Base-by-base conservation (phyloP, 176 grass and related monocot genomes). In the Carex littledalei region DNA sequence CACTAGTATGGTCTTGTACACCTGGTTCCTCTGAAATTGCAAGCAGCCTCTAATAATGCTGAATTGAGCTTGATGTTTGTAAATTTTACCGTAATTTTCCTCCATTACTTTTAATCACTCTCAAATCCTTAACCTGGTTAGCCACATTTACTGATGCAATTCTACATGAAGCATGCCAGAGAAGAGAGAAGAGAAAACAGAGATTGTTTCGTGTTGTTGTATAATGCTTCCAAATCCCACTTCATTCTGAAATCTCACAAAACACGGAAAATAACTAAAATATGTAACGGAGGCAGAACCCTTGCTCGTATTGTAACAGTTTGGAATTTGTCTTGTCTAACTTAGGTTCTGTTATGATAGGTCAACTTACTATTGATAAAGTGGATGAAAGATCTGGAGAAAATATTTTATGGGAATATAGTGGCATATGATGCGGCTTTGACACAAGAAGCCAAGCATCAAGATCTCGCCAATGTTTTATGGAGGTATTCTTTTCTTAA, bases 351-450 rank as follows among this genome's bases (percentile, higher is more conserved):
- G 53, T 57, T 26, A 41, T 77, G 88, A 67, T 87, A 99, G 96
- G 96, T 99, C 72, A 95, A 99, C 50, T 94, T 99, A 87, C 88
- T 99, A 24, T 84, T 99, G 86, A 91, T 18, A 92, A 99, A 92
- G 86, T 95, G 96, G 96, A 95, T 99, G 96, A 99, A 99, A 70
- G 96, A 99, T 58, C 87, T 99, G 49, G 96, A 99, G 84, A 99
- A 94, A 86, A 99, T 99, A 99, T 99, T 99, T 83, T 99, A 99
- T 84, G 96, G 96, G 84, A 99, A 99, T 87, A 94, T 99, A 88
- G 84, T 95, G 84, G 92, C 92, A 89, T 99, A 92, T 68, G 96
- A 99, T 80, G 52, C 88, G 87, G 90, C 93, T 16, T 86, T 94
- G 87, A 76, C 86, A 59, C 87, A 84, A 88, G 96, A 94, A 84